phyloP scores from a whole-genome alignment of 305 asterid species.

The Fraxinus baroniana region DNA sequence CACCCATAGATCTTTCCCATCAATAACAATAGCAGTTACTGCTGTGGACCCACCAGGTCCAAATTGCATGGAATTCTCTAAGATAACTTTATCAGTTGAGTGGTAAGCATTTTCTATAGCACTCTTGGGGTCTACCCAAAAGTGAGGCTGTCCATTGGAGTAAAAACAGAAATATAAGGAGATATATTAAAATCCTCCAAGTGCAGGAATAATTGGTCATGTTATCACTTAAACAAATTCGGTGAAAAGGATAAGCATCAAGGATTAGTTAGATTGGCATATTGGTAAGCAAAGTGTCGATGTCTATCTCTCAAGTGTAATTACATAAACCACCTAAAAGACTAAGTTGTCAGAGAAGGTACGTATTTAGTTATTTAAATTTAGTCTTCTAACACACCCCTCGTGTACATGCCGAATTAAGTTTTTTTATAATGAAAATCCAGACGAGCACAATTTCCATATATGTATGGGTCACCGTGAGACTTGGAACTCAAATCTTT shows the following conservation, averaged over 20 bases:
- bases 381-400: background rate
- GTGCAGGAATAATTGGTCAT: background rate
- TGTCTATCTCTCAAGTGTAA: no score
- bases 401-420: background rate
- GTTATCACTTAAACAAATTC: background rate
- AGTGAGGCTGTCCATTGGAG: constrained; percentile 50
- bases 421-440: background rate
- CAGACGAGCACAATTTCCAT: background rate
- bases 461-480: background rate
- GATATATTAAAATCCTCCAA: background rate
- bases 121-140: constrained; percentile 64
- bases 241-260: background rate
- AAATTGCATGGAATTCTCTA: constrained; percentile 62
- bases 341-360: background rate
- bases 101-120: constrained; percentile 65
- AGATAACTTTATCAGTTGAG: constrained; percentile 60
- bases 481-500: background rate
- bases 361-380: background rate
- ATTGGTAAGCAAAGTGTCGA: no score
- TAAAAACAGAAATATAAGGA: constrained; percentile 4
- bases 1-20: constrained; percentile 79
- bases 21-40: constrained; percentile 78
- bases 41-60: constrained; percentile 96
- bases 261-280: background rate
- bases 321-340: background rate